Conservation (phyloP, 192 early-diverging fungal species). For the Gaertneriomyces sp. region DNA sequence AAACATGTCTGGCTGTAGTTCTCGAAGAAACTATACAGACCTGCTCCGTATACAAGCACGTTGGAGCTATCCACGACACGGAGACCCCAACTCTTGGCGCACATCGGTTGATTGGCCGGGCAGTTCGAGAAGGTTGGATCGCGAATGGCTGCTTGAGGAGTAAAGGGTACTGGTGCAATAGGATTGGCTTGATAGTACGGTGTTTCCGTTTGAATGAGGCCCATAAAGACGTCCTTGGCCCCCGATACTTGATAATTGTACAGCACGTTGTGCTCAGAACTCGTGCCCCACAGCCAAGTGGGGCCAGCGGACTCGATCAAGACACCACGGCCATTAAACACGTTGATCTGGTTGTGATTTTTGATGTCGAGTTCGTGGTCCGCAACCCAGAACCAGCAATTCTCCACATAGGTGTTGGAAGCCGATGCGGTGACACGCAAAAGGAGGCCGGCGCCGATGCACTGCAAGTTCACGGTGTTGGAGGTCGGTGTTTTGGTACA, state of each 20-base stretch:
- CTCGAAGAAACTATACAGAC: conserved; percentile 44
- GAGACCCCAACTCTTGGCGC: conserved; percentile 37
- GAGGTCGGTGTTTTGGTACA: conserved; percentile 12
- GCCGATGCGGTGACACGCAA: conserved; percentile 33
- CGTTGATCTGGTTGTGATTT: conserved; percentile 18
- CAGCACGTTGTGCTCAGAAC: conserved; percentile 37
- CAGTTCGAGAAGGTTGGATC: conserved; percentile 37
- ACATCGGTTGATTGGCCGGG: background rate
- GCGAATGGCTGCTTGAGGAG: conserved; percentile 14
- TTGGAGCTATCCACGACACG: conserved; percentile 31
- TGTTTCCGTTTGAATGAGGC: conserved; percentile 42
- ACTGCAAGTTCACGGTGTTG: conserved; percentile 4
- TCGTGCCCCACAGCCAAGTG: conserved; percentile 39
- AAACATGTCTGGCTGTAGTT: conserved; percentile 37
- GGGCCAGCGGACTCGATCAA: conserved; percentile 32
- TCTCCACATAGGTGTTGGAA: conserved; percentile 39
- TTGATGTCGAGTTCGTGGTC: conserved; percentile 44
- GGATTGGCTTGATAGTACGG: conserved; percentile 41
- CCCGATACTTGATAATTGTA: conserved; percentile 40
- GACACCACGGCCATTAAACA: conserved; percentile 42
- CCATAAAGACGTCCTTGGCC: conserved; percentile 36
- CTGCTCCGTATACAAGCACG: conserved; percentile 38
- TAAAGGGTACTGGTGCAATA: conserved; percentile 25
- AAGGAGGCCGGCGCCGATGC: conserved; percentile 23
- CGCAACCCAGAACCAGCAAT: conserved; percentile 42